Evolutionary conservation across 2,329 filamentous ascomycete genomes (phyloP).

Genomic region (Botrytis squamosa): DNA sequence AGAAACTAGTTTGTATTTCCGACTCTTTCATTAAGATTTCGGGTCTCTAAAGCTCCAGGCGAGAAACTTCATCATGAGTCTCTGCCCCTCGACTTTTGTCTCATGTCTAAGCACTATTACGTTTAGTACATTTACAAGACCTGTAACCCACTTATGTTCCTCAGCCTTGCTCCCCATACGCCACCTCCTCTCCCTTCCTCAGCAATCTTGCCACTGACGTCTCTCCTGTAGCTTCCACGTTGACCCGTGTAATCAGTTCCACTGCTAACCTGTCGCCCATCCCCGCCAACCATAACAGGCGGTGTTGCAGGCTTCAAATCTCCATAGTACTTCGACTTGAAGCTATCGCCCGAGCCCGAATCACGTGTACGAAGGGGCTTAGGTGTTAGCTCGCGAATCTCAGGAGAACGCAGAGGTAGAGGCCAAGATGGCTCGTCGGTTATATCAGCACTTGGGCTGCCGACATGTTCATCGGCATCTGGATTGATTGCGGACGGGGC

Average conservation of each 20-base stretch:
- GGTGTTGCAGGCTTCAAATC: slow-evolving; percentile 53
- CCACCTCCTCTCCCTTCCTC: slow-evolving; percentile 59
- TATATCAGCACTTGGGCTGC: slow-evolving; percentile 47
- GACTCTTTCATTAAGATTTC: neutral
- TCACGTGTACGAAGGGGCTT: slow-evolving; percentile 28
- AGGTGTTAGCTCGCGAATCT: slow-evolving; percentile 19
- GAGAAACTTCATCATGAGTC: neutral
- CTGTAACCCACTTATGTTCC: slow-evolving; percentile 41
- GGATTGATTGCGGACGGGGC: neutral
- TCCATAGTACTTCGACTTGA: slow-evolving; percentile 60
- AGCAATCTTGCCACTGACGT: slow-evolving; percentile 70
- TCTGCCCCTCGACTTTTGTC: neutral
- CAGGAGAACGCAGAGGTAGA: slow-evolving; percentile 17
- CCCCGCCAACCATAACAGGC: slow-evolving; percentile 50
- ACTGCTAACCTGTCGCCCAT: slow-evolving; percentile 51
- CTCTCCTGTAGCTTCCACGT: slow-evolving; percentile 43
- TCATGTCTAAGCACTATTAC: too few species aligned
- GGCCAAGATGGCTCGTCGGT: slow-evolving; percentile 39
- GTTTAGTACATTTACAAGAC: neutral
- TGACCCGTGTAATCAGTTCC: slow-evolving; percentile 52
- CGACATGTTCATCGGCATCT: slow-evolving; percentile 43
- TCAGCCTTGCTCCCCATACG: slow-evolving; percentile 39
- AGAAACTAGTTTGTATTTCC: neutral
- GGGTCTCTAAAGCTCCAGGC: neutral
- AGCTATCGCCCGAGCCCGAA: slow-evolving; percentile 33